Evolutionary conservation across 148 eudicot species (phyloP).

Genomic region (Vaccinium myrtillus): DNA sequence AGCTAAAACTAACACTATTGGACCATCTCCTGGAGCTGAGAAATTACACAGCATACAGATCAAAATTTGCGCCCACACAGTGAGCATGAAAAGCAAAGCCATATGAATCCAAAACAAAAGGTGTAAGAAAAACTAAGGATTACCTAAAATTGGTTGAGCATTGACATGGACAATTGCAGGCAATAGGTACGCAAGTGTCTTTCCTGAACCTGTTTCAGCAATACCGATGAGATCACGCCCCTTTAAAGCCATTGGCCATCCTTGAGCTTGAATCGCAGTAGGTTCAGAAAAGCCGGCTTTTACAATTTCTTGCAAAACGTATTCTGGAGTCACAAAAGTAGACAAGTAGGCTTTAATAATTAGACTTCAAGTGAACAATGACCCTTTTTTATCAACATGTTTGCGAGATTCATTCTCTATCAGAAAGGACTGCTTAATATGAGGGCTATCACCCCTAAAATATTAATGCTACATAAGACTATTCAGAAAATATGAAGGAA

Average conservation of each 20-base stretch:
- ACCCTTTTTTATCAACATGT: not conserved
- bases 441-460: not conserved
- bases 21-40: constrained; percentile 87
- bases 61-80: not conserved
- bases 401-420: not conserved
- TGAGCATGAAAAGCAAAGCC: not conserved
- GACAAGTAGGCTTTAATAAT: not conserved
- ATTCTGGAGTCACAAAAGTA: constrained; percentile 44
- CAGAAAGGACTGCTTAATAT: not conserved
- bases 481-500: not conserved
- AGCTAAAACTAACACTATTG: constrained; percentile 91
- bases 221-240: constrained; percentile 98
- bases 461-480: not conserved
- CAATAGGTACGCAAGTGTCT: constrained; percentile 92
- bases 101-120: not conserved
- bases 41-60: not conserved
- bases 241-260: constrained; percentile 99
- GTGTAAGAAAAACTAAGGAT: not conserved
- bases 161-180: constrained; percentile 99
- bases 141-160: constrained; percentile 96
- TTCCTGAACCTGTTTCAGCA: constrained; percentile 99
- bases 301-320: constrained; percentile 82
- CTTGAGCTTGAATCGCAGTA: constrained; percentile 99
- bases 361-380: not conserved
- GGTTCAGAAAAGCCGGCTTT: constrained; percentile 97